These are phyloP conservation scores for Pisolithus sp. DNA, from an alignment of 768 basidiomycete genomes.

Conservation along the genomic window DNA sequence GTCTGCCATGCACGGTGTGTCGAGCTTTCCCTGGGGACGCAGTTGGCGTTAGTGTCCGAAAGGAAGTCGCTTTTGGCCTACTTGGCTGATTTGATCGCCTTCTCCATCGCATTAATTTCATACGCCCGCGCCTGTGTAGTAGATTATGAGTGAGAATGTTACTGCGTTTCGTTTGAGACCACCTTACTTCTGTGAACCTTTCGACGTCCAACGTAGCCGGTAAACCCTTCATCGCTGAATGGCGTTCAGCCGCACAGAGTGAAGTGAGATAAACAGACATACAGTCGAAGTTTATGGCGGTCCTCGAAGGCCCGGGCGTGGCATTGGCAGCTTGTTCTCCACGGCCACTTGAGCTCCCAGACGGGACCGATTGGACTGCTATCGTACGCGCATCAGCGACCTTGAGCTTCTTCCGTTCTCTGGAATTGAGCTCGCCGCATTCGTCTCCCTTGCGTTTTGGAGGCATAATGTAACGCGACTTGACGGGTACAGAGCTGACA, in stretches of 20 bases:
- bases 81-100: conserved; percentile 78
- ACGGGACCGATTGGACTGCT: conserved; percentile 42
- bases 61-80: conserved; percentile 22
- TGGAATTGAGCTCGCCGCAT: conserved; percentile 23
- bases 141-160: conserved; percentile 1
- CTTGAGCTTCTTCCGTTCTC: conserved; percentile 68
- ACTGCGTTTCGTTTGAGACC: neutral
- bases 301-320: conserved; percentile 37
- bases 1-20: conserved; percentile 89
- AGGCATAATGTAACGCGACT: conserved; percentile 26
- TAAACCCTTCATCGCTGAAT: conserved; percentile 49
- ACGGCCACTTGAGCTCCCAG: conserved; percentile 6
- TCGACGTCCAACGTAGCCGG: conserved; percentile 81
- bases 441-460: conserved; percentile 37
- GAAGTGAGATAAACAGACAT: conserved; percentile 7
- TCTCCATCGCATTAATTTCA: conserved; percentile 88
- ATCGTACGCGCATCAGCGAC: conserved; percentile 60
- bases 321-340: conserved; percentile 20
- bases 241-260: neutral
- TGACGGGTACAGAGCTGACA: neutral
- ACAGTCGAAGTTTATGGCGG: conserved; percentile 36
- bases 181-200: conserved; percentile 71
- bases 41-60: neutral
- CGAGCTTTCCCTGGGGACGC: conserved; percentile 46
- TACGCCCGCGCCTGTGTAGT: conserved; percentile 67